These are phyloP conservation scores for Colletotrichum costaricense DNA, from an alignment of 2,329 filamentous ascomycete species.

Conservation along the genomic window DNA sequence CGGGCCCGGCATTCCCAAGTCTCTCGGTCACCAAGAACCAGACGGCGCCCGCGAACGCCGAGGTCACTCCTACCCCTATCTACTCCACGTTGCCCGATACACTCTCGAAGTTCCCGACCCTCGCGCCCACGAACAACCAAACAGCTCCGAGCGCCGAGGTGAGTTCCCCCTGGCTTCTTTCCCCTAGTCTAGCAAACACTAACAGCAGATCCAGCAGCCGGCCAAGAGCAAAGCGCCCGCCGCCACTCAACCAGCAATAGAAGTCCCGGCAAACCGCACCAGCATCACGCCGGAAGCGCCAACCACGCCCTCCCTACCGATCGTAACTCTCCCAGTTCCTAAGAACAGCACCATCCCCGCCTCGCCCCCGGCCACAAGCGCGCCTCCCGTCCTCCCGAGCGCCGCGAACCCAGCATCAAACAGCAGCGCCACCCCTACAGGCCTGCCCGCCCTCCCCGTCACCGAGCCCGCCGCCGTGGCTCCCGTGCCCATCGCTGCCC, in stretches of 20 bases:
- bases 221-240: background rate
- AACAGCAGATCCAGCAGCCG: background rate
- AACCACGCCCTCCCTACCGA: background rate
- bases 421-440: background rate
- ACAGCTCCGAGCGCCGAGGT: slow-evolving; percentile 1
- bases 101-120: background rate
- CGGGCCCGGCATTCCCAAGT: background rate
- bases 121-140: slow-evolving; percentile 16
- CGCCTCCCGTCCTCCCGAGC: background rate
- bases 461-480: slow-evolving; percentile 10
- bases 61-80: background rate
- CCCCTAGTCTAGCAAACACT: background rate
- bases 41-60: background rate
- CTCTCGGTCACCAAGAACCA: background rate
- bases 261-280: background rate
- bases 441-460: slow-evolving; percentile 6
- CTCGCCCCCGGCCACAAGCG: background rate
- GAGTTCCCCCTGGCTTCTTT: background rate
- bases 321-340: background rate
- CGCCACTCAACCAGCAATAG: background rate
- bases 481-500: slow-evolving; percentile 1
- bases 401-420: background rate
- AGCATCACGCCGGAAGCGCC: slow-evolving; percentile 28
- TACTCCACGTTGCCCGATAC: background rate
- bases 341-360: background rate